Evolutionary conservation across 2,329 filamentous ascomycete species (phyloP).

Genomic region (Fonsecaea pugnacius): DNA sequence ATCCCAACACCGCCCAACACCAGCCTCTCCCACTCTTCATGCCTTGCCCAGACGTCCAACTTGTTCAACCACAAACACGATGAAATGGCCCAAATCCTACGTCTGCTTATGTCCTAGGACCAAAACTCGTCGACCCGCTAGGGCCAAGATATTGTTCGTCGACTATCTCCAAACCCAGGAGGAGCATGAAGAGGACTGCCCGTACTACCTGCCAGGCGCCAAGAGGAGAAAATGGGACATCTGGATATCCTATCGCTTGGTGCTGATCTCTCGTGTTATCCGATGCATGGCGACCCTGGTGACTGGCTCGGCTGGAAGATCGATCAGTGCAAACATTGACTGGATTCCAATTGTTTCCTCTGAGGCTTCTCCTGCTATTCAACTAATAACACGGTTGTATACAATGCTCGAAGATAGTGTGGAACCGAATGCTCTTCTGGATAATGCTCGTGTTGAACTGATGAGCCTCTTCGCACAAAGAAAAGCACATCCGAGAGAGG

Average conservation of each 20-base stretch:
- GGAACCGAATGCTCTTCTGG: background rate
- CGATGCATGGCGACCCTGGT: constrained; percentile 3
- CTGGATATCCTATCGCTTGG: constrained; percentile 6
- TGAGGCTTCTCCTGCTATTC: background rate
- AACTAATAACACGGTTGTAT: background rate
- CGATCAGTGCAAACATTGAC: constrained; percentile 7
- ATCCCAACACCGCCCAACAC: background rate
- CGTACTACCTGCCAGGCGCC: background rate
- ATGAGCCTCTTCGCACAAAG: constrained; percentile 6
- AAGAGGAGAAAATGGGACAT: background rate
- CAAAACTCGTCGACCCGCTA: background rate
- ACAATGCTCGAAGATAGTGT: background rate
- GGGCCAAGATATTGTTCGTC: background rate
- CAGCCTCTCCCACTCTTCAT: background rate
- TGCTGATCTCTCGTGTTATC: constrained; percentile 17
- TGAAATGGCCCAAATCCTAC: background rate
- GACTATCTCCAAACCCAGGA: background rate
- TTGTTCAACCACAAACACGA: background rate
- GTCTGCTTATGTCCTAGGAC: background rate
- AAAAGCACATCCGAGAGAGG: constrained; percentile 12
- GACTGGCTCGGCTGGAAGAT: constrained; percentile 1
- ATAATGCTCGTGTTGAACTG: background rate
- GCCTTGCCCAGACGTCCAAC: background rate
- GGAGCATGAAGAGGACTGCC: constrained; percentile 8
- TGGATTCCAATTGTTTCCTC: constrained; percentile 14